Evolutionary conservation across 768 basidiomycete genomes (phyloP).

Genomic region (Naganishia onofrii): DNA sequence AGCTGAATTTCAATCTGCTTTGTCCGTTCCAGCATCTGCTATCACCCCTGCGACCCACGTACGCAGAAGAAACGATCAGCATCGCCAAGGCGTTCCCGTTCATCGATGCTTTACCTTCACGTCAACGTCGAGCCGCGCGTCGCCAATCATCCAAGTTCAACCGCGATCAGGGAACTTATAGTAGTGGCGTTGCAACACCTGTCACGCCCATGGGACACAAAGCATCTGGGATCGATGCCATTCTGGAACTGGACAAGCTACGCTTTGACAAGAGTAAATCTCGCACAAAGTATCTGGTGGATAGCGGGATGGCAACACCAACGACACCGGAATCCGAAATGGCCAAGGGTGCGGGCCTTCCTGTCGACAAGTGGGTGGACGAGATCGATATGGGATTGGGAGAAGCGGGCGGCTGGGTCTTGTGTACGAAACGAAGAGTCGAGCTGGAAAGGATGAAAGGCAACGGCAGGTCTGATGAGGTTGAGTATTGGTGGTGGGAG

Average conservation of each 20-base stretch:
- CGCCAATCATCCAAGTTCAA: slow-evolving; percentile 10
- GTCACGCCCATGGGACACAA: slow-evolving; percentile 14
- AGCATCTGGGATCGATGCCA: slow-evolving; percentile 11
- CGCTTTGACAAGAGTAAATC: slow-evolving; percentile 21
- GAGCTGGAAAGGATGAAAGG: slow-evolving; percentile 45
- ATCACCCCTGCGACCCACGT: slow-evolving; percentile 50
- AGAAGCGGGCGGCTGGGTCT: slow-evolving; percentile 22
- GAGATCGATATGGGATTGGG: slow-evolving; percentile 38
- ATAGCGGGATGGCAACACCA: slow-evolving; percentile 31
- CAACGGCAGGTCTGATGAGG: slow-evolving; percentile 48
- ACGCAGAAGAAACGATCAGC: slow-evolving; percentile 47
- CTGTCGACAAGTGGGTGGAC: slow-evolving; percentile 22
- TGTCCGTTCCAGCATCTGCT: slow-evolving; percentile 45
- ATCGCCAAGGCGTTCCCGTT: slow-evolving; percentile 48
- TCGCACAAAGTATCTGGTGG: slow-evolving; percentile 40
- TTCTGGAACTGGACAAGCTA: slow-evolving; percentile 16
- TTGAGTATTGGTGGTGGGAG: slow-evolving; percentile 51
- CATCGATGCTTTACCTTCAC: slow-evolving; percentile 12
- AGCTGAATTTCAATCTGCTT: neutral
- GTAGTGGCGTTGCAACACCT: slow-evolving; percentile 19
- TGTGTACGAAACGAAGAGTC: slow-evolving; percentile 35
- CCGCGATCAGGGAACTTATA: neutral
- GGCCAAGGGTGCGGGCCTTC: slow-evolving; percentile 17
- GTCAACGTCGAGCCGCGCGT: neutral
- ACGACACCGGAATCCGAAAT: slow-evolving; percentile 17